Evolutionary conservation across 305 asterid genomes (phyloP).

Genomic region (Fraxinus greggii): DNA sequence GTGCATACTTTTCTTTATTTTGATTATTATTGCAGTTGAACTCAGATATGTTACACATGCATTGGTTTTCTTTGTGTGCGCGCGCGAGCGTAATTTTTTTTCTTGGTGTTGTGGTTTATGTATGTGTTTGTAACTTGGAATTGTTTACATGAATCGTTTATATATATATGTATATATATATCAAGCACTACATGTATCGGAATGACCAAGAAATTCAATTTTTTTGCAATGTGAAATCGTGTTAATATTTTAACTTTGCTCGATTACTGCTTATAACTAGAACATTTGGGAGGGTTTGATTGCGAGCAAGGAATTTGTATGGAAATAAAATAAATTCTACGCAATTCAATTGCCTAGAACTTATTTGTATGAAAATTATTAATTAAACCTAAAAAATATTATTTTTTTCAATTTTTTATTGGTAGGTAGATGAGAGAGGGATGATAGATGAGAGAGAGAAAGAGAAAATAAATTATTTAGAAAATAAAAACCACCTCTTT

Average conservation of each 20-base stretch:
- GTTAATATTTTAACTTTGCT: background rate
- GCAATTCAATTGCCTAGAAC: no score
- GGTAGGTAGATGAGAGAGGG: no score
- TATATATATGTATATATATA: background rate
- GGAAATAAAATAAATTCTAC: no score
- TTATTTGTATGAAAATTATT: no score
- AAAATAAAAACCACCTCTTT: no score
- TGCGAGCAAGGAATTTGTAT: no score
- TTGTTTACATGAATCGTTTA: background rate
- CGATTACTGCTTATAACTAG: background rate
- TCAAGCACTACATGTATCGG: background rate
- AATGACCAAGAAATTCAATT: background rate
- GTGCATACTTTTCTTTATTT: slow-evolving; percentile 18
- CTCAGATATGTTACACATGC: background rate
- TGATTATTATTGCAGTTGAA: background rate
- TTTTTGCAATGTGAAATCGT: background rate
- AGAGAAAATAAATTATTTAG: no score
- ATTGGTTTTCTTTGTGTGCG: background rate
- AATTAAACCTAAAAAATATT: no score
- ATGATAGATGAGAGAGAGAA: no score
- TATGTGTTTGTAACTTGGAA: background rate
- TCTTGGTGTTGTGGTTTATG: background rate
- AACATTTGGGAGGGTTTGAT: background rate
- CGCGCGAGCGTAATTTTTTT: background rate
- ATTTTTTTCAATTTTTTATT: no score